phyloP scores from a whole-genome alignment of 495 filamentous ascomycete species.

The Rostrohypoxylon terebratum region DNA sequence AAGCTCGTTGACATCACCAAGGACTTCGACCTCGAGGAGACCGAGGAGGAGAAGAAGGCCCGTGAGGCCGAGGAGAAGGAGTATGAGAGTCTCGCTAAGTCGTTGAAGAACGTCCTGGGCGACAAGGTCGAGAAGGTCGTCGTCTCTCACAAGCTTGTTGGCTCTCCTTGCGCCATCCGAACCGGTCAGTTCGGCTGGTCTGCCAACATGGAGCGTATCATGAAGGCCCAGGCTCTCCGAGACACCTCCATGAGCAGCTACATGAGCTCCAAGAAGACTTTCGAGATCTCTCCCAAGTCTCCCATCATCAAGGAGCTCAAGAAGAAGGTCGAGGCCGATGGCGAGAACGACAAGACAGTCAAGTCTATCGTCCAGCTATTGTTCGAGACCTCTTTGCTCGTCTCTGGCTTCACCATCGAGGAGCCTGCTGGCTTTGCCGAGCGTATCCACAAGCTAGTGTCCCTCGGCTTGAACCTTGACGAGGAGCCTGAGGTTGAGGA shows the following conservation, averaged over 20 bases:
- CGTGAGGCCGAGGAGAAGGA: constrained; percentile 99
- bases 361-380: constrained; percentile 98
- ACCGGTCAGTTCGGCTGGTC: constrained; percentile 99
- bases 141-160: constrained; percentile 96
- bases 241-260: constrained; percentile 99
- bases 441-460: constrained; percentile 99
- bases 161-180: constrained; percentile 97
- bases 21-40: constrained; percentile 99
- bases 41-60: constrained; percentile 97
- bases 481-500: constrained; percentile 84
- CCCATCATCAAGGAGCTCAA: constrained; percentile 98
- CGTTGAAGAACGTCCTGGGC: constrained; percentile 97
- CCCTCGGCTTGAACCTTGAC: constrained; percentile 94
- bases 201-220: constrained; percentile 99
- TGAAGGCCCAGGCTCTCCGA: constrained; percentile 99
- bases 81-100: constrained; percentile 91
- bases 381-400: constrained; percentile 97
- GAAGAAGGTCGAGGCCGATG: constrained; percentile 97
- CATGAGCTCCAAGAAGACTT: constrained; percentile 99
- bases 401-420: constrained; percentile 99
- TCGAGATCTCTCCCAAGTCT: constrained; percentile 99
- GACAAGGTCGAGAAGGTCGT: constrained; percentile 99
- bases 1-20: constrained; percentile 99
- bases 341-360: constrained; percentile 97
- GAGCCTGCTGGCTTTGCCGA: constrained; percentile 97